Evolutionary conservation across 2,329 filamentous ascomycete genomes (phyloP).

Genomic region (Diaporthe nobilis): DNA sequence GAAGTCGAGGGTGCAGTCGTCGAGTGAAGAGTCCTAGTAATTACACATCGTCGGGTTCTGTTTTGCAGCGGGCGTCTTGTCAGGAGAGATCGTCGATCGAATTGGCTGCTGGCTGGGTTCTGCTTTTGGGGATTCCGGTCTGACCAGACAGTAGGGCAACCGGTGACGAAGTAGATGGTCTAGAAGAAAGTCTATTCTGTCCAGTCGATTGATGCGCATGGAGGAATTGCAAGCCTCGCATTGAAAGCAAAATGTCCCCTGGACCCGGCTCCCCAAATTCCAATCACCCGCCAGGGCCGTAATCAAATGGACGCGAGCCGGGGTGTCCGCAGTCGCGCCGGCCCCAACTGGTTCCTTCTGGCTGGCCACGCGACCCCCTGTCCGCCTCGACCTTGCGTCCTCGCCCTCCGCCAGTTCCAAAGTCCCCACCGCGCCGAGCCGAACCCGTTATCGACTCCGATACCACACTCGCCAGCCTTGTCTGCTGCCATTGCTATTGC

Average conservation of each 20-base stretch:
- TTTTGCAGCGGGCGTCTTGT: not conserved
- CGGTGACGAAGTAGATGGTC: slow-evolving; percentile 13
- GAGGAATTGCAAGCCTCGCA: slow-evolving; percentile 19
- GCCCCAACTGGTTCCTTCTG: not conserved
- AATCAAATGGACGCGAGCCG: slow-evolving; percentile 32
- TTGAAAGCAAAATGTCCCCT: slow-evolving; percentile 30
- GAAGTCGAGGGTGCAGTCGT: slow-evolving; percentile 24
- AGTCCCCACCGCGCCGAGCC: slow-evolving; percentile 24
- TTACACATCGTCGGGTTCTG: slow-evolving; percentile 11
- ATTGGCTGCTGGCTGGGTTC: not conserved
- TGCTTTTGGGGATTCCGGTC: not conserved
- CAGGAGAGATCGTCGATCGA: not conserved
- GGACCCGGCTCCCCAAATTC: slow-evolving; percentile 22
- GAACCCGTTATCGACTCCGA: slow-evolving; percentile 4
- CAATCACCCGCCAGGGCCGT: slow-evolving; percentile 1
- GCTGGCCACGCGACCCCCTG: slow-evolving; percentile 24
- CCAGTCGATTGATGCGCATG: slow-evolving; percentile 15
- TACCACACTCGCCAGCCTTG: not conserved
- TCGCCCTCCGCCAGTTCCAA: not conserved
- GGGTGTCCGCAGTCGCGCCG: slow-evolving; percentile 26
- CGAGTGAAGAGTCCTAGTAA: slow-evolving; percentile 25
- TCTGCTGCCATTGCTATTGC: not conserved
- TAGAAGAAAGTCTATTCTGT: slow-evolving; percentile 20
- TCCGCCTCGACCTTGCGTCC: not conserved
- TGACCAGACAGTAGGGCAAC: not conserved